phyloP scores from a whole-genome alignment of 2,329 filamentous ascomycete genomes.

The Neonectria coccinea region DNA sequence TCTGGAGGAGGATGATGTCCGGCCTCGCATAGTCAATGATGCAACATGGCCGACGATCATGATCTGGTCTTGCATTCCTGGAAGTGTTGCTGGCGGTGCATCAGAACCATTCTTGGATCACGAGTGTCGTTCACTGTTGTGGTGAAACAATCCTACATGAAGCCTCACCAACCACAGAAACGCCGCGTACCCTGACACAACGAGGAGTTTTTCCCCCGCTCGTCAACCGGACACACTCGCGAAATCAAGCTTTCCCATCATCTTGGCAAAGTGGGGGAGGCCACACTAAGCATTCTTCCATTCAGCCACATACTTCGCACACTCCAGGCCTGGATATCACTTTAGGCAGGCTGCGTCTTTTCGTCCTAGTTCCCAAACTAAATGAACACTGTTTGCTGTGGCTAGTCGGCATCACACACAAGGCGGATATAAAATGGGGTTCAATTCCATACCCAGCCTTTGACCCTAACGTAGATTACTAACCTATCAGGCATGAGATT shows the following conservation, averaged over 20 bases:
- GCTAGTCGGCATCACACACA: not conserved
- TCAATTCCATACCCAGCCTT: not conserved
- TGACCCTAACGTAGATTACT: not conserved
- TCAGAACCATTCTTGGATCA: not conserved
- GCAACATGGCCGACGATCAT: not conserved
- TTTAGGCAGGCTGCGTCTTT: not conserved
- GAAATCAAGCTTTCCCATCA: not conserved
- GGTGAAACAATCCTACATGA: not conserved
- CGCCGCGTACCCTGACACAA: not conserved
- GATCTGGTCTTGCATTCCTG: not conserved
- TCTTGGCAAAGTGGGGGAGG: not conserved
- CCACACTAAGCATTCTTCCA: not conserved
- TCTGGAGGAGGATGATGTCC: not conserved
- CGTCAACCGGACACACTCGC: not conserved
- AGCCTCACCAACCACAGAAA: not conserved
- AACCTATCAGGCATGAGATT: not conserved
- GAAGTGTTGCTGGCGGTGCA: not conserved
- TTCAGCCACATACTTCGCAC: not conserved
- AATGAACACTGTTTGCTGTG: not conserved
- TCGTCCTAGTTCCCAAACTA: not conserved
- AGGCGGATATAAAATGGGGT: not conserved
- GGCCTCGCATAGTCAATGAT: not conserved
- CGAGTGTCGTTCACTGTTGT: not conserved
- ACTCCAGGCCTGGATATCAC: too few species aligned
- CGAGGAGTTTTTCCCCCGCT: not conserved